Evolutionary conservation across 2,329 filamentous ascomycete species (phyloP).

Genomic region (Monosporascus sp.): DNA sequence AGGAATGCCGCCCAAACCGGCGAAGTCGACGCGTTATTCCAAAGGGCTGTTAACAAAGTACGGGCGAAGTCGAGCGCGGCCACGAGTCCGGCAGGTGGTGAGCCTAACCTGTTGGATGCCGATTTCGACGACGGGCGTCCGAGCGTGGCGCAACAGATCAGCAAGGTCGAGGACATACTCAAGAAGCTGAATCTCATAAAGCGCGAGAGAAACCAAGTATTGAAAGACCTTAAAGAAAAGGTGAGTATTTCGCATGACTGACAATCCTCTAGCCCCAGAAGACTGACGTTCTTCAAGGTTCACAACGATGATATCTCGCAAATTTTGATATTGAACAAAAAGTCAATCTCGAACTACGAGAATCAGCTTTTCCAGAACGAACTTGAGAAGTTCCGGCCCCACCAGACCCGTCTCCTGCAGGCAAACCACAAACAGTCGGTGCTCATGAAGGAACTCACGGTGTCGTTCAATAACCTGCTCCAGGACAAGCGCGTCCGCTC

Average conservation of each 20-base stretch:
- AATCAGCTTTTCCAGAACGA: constrained; percentile 89
- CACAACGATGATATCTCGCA: constrained; percentile 97
- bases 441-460: constrained; percentile 90
- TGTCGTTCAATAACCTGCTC: constrained; percentile 77
- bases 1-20: constrained; percentile 79
- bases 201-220: constrained; percentile 80
- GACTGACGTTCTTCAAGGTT: constrained; percentile 50
- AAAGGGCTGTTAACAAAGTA: constrained; percentile 75
- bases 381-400: constrained; percentile 92
- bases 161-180: constrained; percentile 80
- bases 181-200: constrained; percentile 91
- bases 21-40: constrained; percentile 84
- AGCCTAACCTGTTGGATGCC: constrained; percentile 82
- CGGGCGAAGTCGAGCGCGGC: constrained; percentile 59
- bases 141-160: constrained; percentile 85
- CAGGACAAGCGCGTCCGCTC: constrained; percentile 91
- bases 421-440: constrained; percentile 93
- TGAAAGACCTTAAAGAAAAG: constrained; percentile 98
- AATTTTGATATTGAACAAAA: constrained; percentile 96
- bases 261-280: constrained; percentile 12
- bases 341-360: constrained; percentile 88
- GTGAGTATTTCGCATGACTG: constrained; percentile 42
- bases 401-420: constrained; percentile 85
- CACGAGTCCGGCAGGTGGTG: constrained; percentile 54
- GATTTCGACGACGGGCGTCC: constrained; percentile 78